Base-by-base conservation (phyloP, 441 rosid species). In the Theobroma grandiflorum region DNA sequence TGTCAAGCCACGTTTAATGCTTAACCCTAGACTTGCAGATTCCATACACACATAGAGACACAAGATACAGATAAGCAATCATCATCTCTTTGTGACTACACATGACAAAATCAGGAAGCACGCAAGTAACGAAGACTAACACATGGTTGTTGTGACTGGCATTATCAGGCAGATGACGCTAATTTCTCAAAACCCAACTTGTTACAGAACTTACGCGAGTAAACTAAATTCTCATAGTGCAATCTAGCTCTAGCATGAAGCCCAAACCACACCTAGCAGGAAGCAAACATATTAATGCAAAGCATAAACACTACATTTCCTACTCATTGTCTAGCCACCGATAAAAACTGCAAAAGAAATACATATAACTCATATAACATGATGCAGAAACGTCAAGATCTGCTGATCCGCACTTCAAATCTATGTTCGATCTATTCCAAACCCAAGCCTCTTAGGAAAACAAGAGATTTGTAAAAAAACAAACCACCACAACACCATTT, bases 351-450 rank as follows among this genome's bases (percentile, higher is more conserved):
- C 49, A 73, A 40, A 37, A 38, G 31, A 65, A 65, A 37, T 26
- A 50, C 35, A 9, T n/a, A 40, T 43, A 65, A 20, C 58, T 62
- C 26, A 35, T 37, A 31, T 6, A 18, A 61, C 50, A 37, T n/a
- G 55, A 45, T 11, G 76, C 45, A 62, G 58, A 31, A 75, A 62
- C 15, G 37, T n/a, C 22, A 14, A 42, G 69, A 43, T 59, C 40
- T 47, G 22, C 10, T 4, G 52, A 38, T 66, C n/a, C 49, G 42
- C 38, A 20, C 43, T 52, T 35, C 71, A 77, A 35, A 11, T 37
- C 62, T 52, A 61, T 62, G 47, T 50, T 31, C 20, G 67, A 77
- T 72, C 62, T 55, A 33, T 45, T 67, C 31, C 31, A 38, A 81
- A 77, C 68, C 70, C 38, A 58, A 58, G 42, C 42, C 33, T 53